These are phyloP conservation scores for Aspergillus quadricinctus DNA, from an alignment of 2,329 filamentous ascomycete species.

Conservation along the genomic window DNA sequence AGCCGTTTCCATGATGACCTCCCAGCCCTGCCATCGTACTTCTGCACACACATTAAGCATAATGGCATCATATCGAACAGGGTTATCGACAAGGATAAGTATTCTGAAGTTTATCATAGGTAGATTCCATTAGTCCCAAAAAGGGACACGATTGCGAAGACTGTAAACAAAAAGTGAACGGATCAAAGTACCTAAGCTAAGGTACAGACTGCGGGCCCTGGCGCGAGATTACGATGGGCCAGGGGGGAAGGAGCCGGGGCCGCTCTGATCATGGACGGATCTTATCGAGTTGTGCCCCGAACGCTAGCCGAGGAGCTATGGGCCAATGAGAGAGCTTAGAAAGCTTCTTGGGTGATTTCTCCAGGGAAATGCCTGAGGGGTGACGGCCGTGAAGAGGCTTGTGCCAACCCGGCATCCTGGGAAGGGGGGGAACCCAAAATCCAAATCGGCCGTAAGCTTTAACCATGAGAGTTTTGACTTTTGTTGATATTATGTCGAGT, in stretches of 20 bases:
- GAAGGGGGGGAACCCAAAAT: neutral
- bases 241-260: neutral
- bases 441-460: neutral
- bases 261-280: slow-evolving; percentile 11
- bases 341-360: slow-evolving; percentile 7
- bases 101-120: neutral
- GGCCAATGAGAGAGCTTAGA: slow-evolving; percentile 6
- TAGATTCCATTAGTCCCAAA: neutral
- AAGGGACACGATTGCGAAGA: neutral
- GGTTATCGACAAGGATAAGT: neutral
- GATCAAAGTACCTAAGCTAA: slow-evolving; percentile 4
- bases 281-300: slow-evolving; percentile 12
- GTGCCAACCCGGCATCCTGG: slow-evolving; percentile 12
- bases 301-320: neutral
- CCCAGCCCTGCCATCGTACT: neutral
- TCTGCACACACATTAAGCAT: neutral
- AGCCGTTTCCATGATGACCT: neutral
- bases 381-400: slow-evolving; percentile 5
- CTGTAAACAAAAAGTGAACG: neutral
- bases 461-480: neutral
- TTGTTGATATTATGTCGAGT: neutral
- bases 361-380: slow-evolving; percentile 5
- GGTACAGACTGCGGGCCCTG: neutral
- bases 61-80: neutral
- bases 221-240: slow-evolving; percentile 9